Evolutionary conservation across 257 asterid species (phyloP).

Genomic region (Cruciata laevipes): DNA sequence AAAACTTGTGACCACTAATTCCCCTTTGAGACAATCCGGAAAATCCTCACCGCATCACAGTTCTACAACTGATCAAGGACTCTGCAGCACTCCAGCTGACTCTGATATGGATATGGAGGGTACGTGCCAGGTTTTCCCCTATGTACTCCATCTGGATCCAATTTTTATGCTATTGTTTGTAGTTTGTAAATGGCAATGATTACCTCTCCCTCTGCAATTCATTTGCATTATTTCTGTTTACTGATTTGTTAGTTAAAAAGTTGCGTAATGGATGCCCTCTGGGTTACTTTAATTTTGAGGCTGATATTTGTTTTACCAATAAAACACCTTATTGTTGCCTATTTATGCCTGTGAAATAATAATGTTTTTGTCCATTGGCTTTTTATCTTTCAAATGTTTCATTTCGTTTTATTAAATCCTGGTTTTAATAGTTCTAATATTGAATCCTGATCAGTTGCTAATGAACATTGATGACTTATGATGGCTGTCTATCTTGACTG

Average conservation of each 20-base stretch:
- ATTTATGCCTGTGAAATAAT: not conserved
- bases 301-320: slow-evolving; percentile 1
- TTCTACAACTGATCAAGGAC: slow-evolving; percentile 13
- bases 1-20: not conserved
- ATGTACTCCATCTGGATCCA: slow-evolving; percentile 11
- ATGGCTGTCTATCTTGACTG: not conserved
- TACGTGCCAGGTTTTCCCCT: slow-evolving; percentile 23
- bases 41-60: slow-evolving; percentile 12
- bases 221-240: not conserved
- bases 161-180: slow-evolving; percentile 1
- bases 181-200: not conserved
- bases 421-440: not conserved
- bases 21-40: slow-evolving; percentile 13
- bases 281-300: not conserved
- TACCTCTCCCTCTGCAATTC: not conserved
- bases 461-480: not conserved
- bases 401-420: not conserved
- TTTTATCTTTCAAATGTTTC: not conserved
- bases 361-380: not conserved
- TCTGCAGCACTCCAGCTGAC: slow-evolving; percentile 39
- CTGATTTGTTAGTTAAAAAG: not conserved
- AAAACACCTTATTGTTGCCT: not conserved
- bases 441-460: not conserved
- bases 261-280: not conserved
- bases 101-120: slow-evolving; percentile 99